A percentile compares a stretch with the other conserved stretches of the same genome.
phyloP scores from a whole-genome alignment of 345 rosid species.

The Nasturtium officinale region DNA sequence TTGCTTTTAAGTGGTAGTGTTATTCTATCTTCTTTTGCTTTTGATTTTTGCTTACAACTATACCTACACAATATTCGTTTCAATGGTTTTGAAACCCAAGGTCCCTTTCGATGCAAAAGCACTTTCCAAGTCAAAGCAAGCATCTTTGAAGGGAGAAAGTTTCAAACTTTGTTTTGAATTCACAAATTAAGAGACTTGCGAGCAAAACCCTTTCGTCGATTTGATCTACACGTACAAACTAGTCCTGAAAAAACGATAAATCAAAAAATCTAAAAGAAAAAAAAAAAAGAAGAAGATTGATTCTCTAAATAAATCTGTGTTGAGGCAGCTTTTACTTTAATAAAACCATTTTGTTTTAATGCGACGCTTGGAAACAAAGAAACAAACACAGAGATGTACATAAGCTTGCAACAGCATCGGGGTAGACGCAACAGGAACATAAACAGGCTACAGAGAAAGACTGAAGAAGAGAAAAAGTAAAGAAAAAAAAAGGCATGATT shows the following conservation, averaged over 20 bases:
- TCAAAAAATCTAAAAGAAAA: background rate
- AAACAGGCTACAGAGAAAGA: conserved; percentile 32
- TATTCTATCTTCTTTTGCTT: conserved; percentile 33
- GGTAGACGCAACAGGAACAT: conserved; percentile 43
- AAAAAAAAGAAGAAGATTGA: conserved; percentile 14
- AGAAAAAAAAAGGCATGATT: conserved; percentile 6
- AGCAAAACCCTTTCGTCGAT: conserved; percentile 30
- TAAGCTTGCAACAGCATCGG: conserved; percentile 27
- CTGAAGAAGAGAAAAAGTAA: conserved; percentile 16
- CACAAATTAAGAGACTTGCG: conserved; percentile 28
- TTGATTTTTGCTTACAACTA: conserved; percentile 23
- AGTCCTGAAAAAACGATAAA: conserved; percentile 15
- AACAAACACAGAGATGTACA: conserved; percentile 23
- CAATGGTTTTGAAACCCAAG: conserved; percentile 28
- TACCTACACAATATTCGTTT: conserved; percentile 30
- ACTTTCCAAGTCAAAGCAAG: conserved; percentile 32
- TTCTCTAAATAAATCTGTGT: conserved; percentile 21
- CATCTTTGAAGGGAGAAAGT: conserved; percentile 35
- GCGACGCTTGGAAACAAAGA: conserved; percentile 28
- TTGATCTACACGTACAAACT: conserved; percentile 40
- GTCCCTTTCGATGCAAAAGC: conserved; percentile 28
- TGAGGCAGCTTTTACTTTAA: conserved; percentile 44
- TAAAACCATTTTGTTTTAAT: conserved; percentile 39
- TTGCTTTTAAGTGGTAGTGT: conserved; percentile 16
- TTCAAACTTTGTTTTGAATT: conserved; percentile 38